Evolutionary conservation across 225 moss, liverwort and hornwort genomes (phyloP).

Genomic region (Takakia lepidozioides): DNA sequence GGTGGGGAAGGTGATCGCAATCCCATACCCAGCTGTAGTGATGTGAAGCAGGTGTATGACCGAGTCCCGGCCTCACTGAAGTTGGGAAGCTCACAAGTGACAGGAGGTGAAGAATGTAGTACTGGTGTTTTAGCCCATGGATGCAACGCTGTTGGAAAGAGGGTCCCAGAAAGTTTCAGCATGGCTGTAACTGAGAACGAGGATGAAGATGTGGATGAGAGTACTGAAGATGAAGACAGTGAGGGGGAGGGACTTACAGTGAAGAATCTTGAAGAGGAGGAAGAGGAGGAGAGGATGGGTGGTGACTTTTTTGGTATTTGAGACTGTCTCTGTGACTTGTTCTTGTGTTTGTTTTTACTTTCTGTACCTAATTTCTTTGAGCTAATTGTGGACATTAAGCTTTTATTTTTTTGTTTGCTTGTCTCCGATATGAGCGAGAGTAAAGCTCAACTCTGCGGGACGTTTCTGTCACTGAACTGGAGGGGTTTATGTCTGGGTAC

Average conservation of each 20-base stretch:
- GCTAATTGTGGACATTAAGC: no score
- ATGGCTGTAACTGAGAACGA: conserved; percentile 26
- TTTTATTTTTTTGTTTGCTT: no score
- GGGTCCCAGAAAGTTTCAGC: conserved; percentile 11
- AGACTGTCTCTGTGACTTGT: no score
- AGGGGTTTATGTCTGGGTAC: no score
- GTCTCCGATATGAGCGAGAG: no score
- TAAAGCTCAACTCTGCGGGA: no score
- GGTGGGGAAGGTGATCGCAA: neutral
- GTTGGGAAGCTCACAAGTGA: conserved; percentile 11
- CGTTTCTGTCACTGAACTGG: no score
- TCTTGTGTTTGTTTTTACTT: no score
- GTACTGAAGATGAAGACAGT: conserved; percentile 21
- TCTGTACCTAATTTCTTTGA: no score
- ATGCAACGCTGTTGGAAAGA: conserved; percentile 26
- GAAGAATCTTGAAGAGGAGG: conserved; percentile 43
- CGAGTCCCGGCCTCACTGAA: neutral
- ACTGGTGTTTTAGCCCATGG: conserved; percentile 16
- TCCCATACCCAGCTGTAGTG: neutral
- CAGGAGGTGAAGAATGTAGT: conserved; percentile 20
- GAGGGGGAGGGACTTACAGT: conserved; percentile 29
- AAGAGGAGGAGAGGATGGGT: conserved; percentile 61
- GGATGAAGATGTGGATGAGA: conserved; percentile 10
- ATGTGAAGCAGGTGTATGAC: neutral
- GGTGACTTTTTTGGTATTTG: conserved; percentile 74